phyloP scores from a whole-genome alignment of 306 rosid species.

The Malus sieversii region DNA sequence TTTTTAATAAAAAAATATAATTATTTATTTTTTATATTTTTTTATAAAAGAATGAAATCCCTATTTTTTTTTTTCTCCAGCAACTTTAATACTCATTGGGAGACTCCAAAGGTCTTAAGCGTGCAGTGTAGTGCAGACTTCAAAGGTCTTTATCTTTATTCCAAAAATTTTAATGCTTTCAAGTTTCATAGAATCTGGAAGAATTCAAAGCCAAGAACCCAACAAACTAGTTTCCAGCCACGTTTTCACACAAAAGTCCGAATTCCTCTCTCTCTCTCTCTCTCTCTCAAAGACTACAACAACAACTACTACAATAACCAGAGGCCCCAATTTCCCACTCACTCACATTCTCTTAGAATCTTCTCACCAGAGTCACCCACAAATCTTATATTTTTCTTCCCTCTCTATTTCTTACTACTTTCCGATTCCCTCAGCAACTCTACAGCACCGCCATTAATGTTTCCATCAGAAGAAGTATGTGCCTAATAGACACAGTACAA shows the following conservation, averaged over 20 bases:
- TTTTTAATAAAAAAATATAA: too few species aligned
- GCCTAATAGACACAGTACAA: constrained; percentile 62
- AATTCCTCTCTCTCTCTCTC: background rate
- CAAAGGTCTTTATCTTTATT: too few species aligned
- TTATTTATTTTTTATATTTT: too few species aligned
- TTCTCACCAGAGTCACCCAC: constrained; percentile 5
- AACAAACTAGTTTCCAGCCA: constrained; percentile 49
- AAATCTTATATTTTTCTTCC: background rate
- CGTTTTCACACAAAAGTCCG: constrained; percentile 53
- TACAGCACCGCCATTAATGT: constrained; percentile 6
- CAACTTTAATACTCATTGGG: too few species aligned
- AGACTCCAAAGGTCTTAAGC: too few species aligned
- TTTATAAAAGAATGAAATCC: too few species aligned
- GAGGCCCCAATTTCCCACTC: constrained; percentile 14
- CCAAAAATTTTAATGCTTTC: too few species aligned
- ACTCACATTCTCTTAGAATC: constrained; percentile 57
- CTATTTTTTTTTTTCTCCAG: too few species aligned
- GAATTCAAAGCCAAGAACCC: background rate
- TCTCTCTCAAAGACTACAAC: background rate
- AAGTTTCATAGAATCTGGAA: too few species aligned
- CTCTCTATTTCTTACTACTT: constrained; percentile 16
- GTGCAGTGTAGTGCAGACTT: too few species aligned
- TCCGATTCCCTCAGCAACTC: constrained; percentile 29
- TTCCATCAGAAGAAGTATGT: constrained; percentile 31
- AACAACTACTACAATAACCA: constrained; percentile 4